Percentiles rank a stretch among this genome's conserved stretches.
Conservation (phyloP, 2,329 filamentous ascomycete species). For the Epichloe gansuensis region DNA sequence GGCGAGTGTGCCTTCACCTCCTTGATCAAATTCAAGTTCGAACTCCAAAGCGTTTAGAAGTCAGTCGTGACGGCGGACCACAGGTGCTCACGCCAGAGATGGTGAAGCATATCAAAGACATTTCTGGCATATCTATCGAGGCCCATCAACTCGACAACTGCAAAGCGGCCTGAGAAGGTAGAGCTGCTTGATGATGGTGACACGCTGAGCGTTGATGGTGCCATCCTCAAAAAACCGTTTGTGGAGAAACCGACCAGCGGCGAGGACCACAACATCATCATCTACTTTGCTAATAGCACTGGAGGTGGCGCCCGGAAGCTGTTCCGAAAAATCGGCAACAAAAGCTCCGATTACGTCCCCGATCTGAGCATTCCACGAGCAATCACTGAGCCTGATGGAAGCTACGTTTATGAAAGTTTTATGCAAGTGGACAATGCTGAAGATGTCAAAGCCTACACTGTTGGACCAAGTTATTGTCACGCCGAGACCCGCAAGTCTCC, state of each 20-base stretch:
- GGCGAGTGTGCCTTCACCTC: constrained; percentile 76
- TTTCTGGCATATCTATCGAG: constrained; percentile 66
- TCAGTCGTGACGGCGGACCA: constrained; percentile 87
- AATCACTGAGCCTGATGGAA: constrained; percentile 67
- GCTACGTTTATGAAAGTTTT: constrained; percentile 96
- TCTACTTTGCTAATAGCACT: constrained; percentile 81
- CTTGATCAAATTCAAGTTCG: constrained; percentile 83
- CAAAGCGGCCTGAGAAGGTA: constrained; percentile 57
- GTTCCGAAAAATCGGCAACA: constrained; percentile 97
- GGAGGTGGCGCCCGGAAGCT: constrained; percentile 84
- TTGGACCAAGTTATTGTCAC: constrained; percentile 85
- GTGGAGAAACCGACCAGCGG: constrained; percentile 98
- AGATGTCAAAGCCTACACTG: constrained; percentile 97
- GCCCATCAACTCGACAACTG: constrained; percentile 50
- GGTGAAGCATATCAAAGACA: constrained; percentile 64
- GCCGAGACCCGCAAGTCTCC: constrained; percentile 95
- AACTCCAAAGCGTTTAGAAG: constrained; percentile 77
- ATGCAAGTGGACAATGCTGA: constrained; percentile 94
- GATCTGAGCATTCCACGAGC: constrained; percentile 65
- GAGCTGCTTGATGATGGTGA: constrained; percentile 86
- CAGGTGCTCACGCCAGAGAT: constrained; percentile 66
- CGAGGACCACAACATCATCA: constrained; percentile 97
- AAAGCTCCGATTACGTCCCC: constrained; percentile 88
- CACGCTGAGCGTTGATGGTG: constrained; percentile 76
- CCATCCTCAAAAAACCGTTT: constrained; percentile 76